Conservation (phyloP, 2,329 filamentous ascomycete genomes). For the Aureobasidium lini region DNA sequence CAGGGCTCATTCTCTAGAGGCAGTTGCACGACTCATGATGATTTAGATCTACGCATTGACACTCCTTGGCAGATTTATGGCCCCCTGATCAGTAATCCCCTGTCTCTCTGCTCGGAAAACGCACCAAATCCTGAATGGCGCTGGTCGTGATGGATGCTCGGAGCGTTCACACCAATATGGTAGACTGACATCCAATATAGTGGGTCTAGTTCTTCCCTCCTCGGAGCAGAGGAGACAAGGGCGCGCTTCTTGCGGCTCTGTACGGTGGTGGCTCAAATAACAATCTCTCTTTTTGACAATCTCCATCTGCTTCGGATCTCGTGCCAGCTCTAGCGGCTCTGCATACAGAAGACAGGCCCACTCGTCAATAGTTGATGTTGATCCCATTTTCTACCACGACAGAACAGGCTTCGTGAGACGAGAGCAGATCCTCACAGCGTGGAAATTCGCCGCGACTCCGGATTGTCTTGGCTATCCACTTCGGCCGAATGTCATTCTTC, state of each 20-base stretch:
- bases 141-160: neutral
- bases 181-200: neutral
- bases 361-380: conserved; percentile 1
- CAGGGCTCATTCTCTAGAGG: conserved; percentile 1
- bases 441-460: neutral
- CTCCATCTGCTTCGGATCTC: conserved; percentile 9
- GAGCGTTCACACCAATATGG: neutral
- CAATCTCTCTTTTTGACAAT: neutral
- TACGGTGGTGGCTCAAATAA: neutral
- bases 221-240: neutral
- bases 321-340: conserved; percentile 8
- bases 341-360: neutral
- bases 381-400: conserved; percentile 1
- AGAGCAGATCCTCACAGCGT: neutral
- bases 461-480: too few relatives aligned
- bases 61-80: neutral
- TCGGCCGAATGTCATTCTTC: neutral
- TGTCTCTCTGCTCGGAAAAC: neutral
- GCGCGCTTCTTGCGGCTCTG: neutral
- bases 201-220: neutral
- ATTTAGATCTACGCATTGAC: neutral
- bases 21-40: conserved; percentile 12
- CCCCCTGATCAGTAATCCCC: conserved; percentile 9
- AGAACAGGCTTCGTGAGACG: neutral
- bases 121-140: neutral